Conservation (phyloP, 1,284 basidiomycete genomes). For the Apiotrichum domesticum region DNA sequence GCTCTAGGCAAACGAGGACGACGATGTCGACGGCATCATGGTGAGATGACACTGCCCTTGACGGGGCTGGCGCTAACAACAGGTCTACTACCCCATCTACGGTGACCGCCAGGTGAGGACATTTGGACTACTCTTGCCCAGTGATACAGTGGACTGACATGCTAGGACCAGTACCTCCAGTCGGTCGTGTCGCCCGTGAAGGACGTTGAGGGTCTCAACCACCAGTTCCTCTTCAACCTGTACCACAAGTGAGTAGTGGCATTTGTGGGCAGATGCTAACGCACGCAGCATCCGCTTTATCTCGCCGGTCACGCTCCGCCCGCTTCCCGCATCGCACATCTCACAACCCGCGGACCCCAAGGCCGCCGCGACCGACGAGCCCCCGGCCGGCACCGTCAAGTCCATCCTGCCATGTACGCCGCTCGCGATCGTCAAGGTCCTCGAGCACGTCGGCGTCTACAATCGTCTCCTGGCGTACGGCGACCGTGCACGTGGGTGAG, state of each 20-base stretch:
- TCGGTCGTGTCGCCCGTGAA: conserved; percentile 74
- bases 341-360: conserved; percentile 30
- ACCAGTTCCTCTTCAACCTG: conserved; percentile 92
- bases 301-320: conserved; percentile 46
- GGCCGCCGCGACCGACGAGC: conserved; percentile 48
- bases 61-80: neutral
- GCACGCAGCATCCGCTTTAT: conserved; percentile 60
- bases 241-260: conserved; percentile 80
- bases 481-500: conserved; percentile 77
- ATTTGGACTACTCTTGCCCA: too few species aligned
- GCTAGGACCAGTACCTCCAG: conserved; percentile 90
- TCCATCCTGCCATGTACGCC: conserved; percentile 94
- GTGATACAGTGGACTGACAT: too few species aligned
- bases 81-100: conserved; percentile 93
- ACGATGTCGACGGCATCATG: conserved; percentile 88
- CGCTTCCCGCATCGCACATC: conserved; percentile 39
- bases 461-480: conserved; percentile 87
- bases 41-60: conserved; percentile 49
- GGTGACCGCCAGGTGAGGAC: conserved; percentile 62
- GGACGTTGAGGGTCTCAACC: conserved; percentile 94
- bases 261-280: neutral
- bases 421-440: conserved; percentile 88
- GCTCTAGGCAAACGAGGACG: conserved; percentile 69
- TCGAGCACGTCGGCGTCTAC: conserved; percentile 88
- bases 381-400: conserved; percentile 54